phyloP scores from a whole-genome alignment of 768 basidiomycete species.

The Lactarius quietus region DNA sequence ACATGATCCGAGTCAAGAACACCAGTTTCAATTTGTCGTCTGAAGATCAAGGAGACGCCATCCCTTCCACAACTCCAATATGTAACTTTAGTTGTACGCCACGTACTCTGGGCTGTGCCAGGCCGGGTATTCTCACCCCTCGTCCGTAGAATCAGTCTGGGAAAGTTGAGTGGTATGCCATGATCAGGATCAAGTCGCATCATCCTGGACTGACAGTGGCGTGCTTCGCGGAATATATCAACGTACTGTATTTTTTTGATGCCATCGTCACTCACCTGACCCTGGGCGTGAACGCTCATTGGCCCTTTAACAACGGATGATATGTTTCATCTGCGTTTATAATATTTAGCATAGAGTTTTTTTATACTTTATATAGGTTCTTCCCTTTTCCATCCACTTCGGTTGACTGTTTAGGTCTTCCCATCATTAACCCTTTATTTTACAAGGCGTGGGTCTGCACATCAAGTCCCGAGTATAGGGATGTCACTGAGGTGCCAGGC shows the following conservation, averaged over 20 bases:
- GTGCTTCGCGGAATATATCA: not conserved
- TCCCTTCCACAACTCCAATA: not conserved
- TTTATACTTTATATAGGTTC: not conserved
- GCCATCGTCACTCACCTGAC: not conserved
- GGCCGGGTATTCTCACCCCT: not conserved
- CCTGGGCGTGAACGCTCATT: not conserved
- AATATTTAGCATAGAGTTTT: not conserved
- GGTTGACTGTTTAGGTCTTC: not conserved
- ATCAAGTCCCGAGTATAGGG: not conserved
- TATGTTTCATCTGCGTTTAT: not conserved
- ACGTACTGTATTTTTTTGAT: not conserved
- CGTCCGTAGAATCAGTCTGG: not conserved
- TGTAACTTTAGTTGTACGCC: not conserved
- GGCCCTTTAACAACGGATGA: not conserved
- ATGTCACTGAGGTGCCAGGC: not conserved
- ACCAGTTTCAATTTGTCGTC: not conserved
- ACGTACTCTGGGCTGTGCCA: not conserved
- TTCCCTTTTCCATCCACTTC: not conserved
- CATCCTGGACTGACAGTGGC: not conserved
- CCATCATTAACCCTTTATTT: not conserved
- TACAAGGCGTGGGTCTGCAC: not conserved
- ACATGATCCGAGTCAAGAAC: not conserved
- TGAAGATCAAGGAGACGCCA: not conserved
- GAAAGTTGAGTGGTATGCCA: not conserved
- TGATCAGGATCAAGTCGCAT: not conserved